Evolutionary conservation across 345 rosid species (phyloP).

Genomic region (Fremontodendron californicum): DNA sequence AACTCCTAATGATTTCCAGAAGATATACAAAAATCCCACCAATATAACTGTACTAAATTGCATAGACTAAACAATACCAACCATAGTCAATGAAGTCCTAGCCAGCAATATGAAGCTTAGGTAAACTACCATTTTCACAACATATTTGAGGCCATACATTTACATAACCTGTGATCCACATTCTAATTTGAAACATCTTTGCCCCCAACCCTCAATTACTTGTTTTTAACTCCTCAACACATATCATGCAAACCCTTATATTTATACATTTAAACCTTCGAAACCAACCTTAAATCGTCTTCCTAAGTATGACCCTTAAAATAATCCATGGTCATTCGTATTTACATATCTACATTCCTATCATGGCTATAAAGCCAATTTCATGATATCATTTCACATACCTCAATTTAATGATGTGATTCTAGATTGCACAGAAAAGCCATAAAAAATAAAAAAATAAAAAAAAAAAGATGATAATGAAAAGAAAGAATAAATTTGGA

Average conservation of each 20-base stretch:
- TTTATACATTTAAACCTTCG: not conserved
- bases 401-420: not conserved
- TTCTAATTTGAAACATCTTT: not conserved
- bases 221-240: not conserved
- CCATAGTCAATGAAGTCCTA: not conserved
- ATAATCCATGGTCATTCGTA: not conserved
- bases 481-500: not conserved
- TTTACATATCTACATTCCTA: not conserved
- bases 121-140: not conserved
- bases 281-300: not conserved
- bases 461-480: not conserved
- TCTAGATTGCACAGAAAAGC: not conserved
- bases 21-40: not conserved
- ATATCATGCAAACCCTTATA: not conserved
- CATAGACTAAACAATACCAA: not conserved
- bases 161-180: not conserved
- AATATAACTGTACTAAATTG: not conserved
- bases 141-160: not conserved
- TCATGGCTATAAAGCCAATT: not conserved
- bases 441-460: not conserved
- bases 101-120: not conserved
- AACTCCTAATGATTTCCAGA: constrained; percentile 4
- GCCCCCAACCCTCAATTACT: not conserved
- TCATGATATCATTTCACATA: not conserved
- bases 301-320: not conserved